phyloP scores from a whole-genome alignment of 1,284 basidiomycete genomes.

The Apiotrichum veenhuisii region DNA sequence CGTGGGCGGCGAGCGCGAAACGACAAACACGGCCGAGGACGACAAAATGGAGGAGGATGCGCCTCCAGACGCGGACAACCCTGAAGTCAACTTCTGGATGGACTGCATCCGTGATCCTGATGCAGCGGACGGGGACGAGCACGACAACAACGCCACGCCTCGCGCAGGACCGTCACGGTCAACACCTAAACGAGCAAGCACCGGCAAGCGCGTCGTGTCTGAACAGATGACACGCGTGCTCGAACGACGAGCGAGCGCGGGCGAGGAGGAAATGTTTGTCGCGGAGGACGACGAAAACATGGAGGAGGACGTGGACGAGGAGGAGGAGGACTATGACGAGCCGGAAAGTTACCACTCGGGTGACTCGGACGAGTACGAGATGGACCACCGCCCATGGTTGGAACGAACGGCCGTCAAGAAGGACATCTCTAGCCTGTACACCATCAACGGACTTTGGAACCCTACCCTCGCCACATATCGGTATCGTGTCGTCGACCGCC shows the following conservation, averaged over 20 bases:
- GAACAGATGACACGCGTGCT: slow-evolving; percentile 12
- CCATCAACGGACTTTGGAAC: slow-evolving; percentile 15
- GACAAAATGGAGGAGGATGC: slow-evolving; percentile 27
- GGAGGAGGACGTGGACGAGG: slow-evolving; percentile 8
- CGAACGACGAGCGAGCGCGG: neutral
- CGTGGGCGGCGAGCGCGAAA: neutral
- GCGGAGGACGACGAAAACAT: neutral
- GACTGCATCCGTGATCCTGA: slow-evolving; percentile 30
- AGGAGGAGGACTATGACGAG: slow-evolving; percentile 17
- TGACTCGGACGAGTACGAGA: slow-evolving; percentile 46
- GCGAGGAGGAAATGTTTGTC: slow-evolving; percentile 1
- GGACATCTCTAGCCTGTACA: slow-evolving; percentile 61
- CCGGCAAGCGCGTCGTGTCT: neutral
- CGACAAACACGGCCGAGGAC: slow-evolving; percentile 34
- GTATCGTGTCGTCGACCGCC: slow-evolving; percentile 81
- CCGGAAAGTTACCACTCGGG: slow-evolving; percentile 40
- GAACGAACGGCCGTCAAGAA: slow-evolving; percentile 70
- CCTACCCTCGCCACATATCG: slow-evolving; percentile 32
- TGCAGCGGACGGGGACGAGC: slow-evolving; percentile 29
- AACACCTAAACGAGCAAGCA: neutral
- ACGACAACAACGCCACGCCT: slow-evolving; percentile 53
- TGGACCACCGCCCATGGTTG: slow-evolving; percentile 54
- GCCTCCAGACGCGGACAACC: slow-evolving; percentile 13
- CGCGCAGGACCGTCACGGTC: slow-evolving; percentile 44
- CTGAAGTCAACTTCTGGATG: slow-evolving; percentile 24